Base-by-base conservation (phyloP, 2,329 filamentous ascomycete genomes). In the Fusarium virguliforme region DNA sequence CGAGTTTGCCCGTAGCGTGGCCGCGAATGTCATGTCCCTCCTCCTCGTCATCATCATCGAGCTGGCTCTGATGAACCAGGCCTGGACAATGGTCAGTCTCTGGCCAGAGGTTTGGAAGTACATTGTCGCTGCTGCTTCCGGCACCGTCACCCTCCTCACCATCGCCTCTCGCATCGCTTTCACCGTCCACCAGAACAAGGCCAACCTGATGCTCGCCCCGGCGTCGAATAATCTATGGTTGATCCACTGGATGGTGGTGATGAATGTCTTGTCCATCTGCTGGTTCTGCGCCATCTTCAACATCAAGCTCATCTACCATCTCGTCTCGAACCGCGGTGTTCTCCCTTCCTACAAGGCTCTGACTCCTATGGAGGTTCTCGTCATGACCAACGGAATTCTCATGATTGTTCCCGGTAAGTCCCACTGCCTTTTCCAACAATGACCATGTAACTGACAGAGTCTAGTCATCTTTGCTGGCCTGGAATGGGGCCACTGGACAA, bases 261-360 rank as follows among this genome's bases (percentile, higher is more conserved):
- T 81, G 53, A 83, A 82, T n/a, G 79, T 80, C 18, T 66, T 80
- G 10, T 83, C 81, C 15, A 83, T 85, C 35, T 82, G 80, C 65
- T 89, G 85, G 83, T 89, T 87, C 79, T 88, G 86, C 72, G 83
- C 85, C 40, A 71, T 89, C 37, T 89, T 89, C 79, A 87, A 87
- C 74, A 69, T 82, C 61, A 85, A 87, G 62, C 80, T 89, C 9
- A 75, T 85, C 55, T 71, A 79, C 22, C 87, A 89, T 73, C 81
- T 89, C 65, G 76, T 82, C 46, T 75, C 78, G 8, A 85, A 85
- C 68, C 80, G 85, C 28, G 84, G 82, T 51, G 76, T 89, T 7
- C 79, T 89, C 1, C 83, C 83, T 1, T 79, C 78, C 1, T 77
- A 81, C 4, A 79, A 79, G 54, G 78, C 81, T 0, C 74, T 89